Evolutionary conservation across 352 stramenopile species (phyloP), one percentile per base, ranked within the genome.

Genomic region (Globisporangium canariense): DNA sequence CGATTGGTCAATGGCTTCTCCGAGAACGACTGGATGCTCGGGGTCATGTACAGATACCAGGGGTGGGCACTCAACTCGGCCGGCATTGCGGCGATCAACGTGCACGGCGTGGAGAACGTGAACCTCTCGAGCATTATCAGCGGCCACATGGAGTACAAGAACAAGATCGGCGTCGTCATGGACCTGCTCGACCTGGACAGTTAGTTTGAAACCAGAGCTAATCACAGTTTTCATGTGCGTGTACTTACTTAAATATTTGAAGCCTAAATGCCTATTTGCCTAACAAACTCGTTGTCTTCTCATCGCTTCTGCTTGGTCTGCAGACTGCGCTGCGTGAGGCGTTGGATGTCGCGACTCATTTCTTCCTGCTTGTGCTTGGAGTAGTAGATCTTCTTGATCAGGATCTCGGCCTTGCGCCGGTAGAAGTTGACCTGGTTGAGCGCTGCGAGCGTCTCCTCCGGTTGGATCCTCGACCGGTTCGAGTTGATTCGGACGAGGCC

Each of bases 1-100:
- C 77, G 92, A 28, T 64, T 97, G 0, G 92, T 98, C 68, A 98
- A 98, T 66, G 89, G 90, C 18, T 98, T 93, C 68, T 94, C 80
- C 0, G 79, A 88, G 28, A 90, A 93, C 52, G 92, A 98, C 75
- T 93, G 86, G 78, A 96, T 97, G 81, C 77, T 98, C 22, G 83
- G 81, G 18, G 71, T 97, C 45, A 93, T 98, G 77, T 98, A 97
- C 66, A 80, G 91, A 9, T 93, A 93, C 57, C 86, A 96, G 53
- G 82, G 83, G 30, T 95, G 81, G 86, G 70, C 85, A 18, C 59
- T 95, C 13, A 86, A 92, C 67, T 90, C 85, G 7, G 85, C 87
- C 3, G 87, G 87, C 7, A 91, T 95, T 22, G 63, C 71, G 0
- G 76, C 87, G 11, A 75, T 94, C 43, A 68, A 91, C 16, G 81